Conservation (phyloP, 2,329 filamentous ascomycete species). For the Fusarium agapanthi region DNA sequence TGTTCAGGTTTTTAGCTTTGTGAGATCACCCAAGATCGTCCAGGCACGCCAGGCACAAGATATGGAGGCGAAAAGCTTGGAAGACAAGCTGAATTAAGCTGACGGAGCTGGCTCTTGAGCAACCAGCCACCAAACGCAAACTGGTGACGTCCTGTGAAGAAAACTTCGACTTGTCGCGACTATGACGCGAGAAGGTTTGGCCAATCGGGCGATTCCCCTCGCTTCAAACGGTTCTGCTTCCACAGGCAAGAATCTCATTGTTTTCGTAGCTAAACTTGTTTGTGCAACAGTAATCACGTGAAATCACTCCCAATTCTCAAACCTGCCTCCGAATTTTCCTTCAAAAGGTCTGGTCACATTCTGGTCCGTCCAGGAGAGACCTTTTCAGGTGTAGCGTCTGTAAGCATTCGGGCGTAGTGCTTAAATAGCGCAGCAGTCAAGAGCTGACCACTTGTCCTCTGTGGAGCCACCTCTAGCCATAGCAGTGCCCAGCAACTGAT, state of each 20-base stretch:
- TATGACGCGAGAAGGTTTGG: constrained; percentile 36
- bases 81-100: constrained; percentile 2
- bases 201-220: constrained; percentile 36
- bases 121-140: constrained; percentile 24
- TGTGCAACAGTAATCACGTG: constrained; percentile 31
- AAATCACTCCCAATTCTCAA: neutral
- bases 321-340: constrained; percentile 15
- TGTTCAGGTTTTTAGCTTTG: constrained; percentile 2
- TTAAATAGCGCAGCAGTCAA: constrained; percentile 28
- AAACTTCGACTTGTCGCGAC: constrained; percentile 37
- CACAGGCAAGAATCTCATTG: neutral
- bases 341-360: neutral
- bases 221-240: constrained; percentile 23
- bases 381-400: constrained; percentile 22
- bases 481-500: constrained; percentile 23
- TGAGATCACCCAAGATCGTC: constrained; percentile 19
- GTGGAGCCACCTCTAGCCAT: constrained; percentile 13
- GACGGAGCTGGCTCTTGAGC: neutral
- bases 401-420: constrained; percentile 21
- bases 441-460: constrained; percentile 14
- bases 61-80: constrained; percentile 24
- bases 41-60: constrained; percentile 30
- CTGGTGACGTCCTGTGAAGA: constrained; percentile 1
- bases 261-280: neutral
- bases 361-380: neutral